These are phyloP conservation scores for Scytalidium sp. DNA, from an alignment of 2,329 filamentous ascomycete species.

Conservation along the genomic window DNA sequence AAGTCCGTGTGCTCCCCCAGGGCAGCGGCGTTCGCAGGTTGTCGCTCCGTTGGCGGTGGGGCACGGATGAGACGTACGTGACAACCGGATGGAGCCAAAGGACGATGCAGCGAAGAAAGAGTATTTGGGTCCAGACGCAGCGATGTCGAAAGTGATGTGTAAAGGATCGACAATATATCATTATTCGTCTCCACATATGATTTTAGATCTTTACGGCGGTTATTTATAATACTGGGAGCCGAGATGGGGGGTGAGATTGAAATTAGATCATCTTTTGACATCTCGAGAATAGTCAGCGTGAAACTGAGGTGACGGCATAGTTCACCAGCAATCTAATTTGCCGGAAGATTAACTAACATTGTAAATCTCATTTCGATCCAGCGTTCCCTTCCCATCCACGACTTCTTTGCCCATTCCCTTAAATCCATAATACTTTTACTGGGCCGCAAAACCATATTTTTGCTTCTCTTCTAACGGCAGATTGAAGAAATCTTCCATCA, in stretches of 20 bases:
- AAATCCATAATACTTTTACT: conserved; percentile 51
- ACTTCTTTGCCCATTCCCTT: background rate
- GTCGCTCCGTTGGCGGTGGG: conserved; percentile 32
- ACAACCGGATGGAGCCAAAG: conserved; percentile 41
- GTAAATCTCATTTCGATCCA: conserved; percentile 8
- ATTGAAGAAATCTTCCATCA: conserved; percentile 43
- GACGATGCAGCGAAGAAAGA: conserved; percentile 42
- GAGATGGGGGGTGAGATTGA: background rate
- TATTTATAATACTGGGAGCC: conserved; percentile 33
- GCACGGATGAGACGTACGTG: conserved; percentile 52
- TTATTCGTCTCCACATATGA: background rate
- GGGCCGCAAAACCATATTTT: conserved; percentile 46
- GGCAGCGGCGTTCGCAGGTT: conserved; percentile 39
- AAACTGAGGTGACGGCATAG: no score
- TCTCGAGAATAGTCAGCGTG: no score
- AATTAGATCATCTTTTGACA: conserved; percentile 5
- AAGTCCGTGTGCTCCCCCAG: conserved; percentile 56
- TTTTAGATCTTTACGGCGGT: conserved; percentile 10
- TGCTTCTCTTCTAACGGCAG: conserved; percentile 45
- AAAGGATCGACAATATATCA: conserved; percentile 19
- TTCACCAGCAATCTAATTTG: background rate
- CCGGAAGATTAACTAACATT: background rate
- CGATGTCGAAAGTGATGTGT: conserved; percentile 10
- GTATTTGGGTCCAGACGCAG: conserved; percentile 16
- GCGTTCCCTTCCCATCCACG: conserved; percentile 12